Evolutionary conservation across 352 stramenopile species (phyloP), one percentile per base, ranked within the genome.

Genomic region (Globisporangium takayamanum): DNA sequence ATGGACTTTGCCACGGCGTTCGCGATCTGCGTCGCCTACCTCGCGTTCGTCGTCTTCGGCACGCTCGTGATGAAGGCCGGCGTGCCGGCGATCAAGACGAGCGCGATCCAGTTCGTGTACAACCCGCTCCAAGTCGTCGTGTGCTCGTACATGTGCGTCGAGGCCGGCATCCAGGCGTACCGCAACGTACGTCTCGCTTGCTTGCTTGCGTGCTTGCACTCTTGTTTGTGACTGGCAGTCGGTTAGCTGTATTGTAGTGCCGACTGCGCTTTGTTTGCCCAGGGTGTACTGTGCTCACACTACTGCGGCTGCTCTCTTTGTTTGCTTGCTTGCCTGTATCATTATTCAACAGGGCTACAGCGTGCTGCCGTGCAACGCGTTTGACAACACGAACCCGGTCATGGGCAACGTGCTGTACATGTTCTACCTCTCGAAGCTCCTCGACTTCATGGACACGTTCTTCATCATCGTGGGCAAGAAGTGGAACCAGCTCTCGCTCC

Each of bases 401-500:
- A 84, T 99, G 69, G 90, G 80, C 57, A 97, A 98, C 69, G 70
- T 99, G 26, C 66, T 99, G 12, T 99, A 97, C 88, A 76, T 99
- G 16, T 99, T 99, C 72, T 99, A 98, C 81, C 74, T 99, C 56
- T 98, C 90, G 59, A 99, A 99, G 84, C 74, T 97, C 44, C 72
- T 97, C 20, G 92, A 98, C 65, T 94, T 96, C 57, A 73, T 74
- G 58, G 92, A 98, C 78, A 98, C 92, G 39, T 88, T 99, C 73
- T 99, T 99, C 78, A 99, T 99, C 70, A 92, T 99, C 57, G 64
- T 98, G 26, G 91, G 94, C 62, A 98, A 98, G 76, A 98, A 98
- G 68, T 98, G 93, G 94, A 96, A 96, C 68, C 95, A 98, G 73
- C 89, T 99, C 47, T 97, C 86, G 12, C 98, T 99, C 78, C 70